phyloP scores from a whole-genome alignment of 768 basidiomycete genomes.

The Serendipita sp. region DNA sequence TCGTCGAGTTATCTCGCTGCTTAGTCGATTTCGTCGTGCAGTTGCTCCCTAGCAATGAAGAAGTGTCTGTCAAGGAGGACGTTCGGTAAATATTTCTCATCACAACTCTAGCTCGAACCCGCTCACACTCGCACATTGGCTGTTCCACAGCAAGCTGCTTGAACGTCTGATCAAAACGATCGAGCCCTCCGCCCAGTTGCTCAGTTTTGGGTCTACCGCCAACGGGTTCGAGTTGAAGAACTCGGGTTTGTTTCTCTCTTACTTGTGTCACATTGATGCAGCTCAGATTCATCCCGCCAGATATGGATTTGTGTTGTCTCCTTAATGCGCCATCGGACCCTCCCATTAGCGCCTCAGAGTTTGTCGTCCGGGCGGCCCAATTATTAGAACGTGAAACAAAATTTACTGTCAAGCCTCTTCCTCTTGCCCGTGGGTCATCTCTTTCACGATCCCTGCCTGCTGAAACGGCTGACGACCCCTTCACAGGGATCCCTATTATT shows the following conservation, averaged over 20 bases:
- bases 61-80: slow-evolving; percentile 89
- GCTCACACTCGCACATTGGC: background rate
- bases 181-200: slow-evolving; percentile 75
- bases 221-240: slow-evolving; percentile 95
- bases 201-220: slow-evolving; percentile 93
- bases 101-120: background rate
- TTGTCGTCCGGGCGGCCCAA: slow-evolving; percentile 88
- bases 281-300: slow-evolving; percentile 26
- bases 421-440: slow-evolving; percentile 51
- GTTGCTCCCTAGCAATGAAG: slow-evolving; percentile 75
- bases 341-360: slow-evolving; percentile 59
- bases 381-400: slow-evolving; percentile 90
- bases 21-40: slow-evolving; percentile 66
- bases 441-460: background rate
- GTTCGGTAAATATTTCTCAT: slow-evolving; percentile 35
- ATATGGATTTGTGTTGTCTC: slow-evolving; percentile 97
- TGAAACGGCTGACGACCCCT: background rate
- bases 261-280: slow-evolving; percentile 7
- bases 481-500: slow-evolving; percentile 73
- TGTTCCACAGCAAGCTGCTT: slow-evolving; percentile 43
- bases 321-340: slow-evolving; percentile 65
- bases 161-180: slow-evolving; percentile 92
- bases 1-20: background rate
- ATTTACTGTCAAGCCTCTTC: slow-evolving; percentile 89
- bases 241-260: slow-evolving; percentile 43